Evolutionary conservation across 768 basidiomycete species (phyloP).

Genomic region (Trametes maxima): DNA sequence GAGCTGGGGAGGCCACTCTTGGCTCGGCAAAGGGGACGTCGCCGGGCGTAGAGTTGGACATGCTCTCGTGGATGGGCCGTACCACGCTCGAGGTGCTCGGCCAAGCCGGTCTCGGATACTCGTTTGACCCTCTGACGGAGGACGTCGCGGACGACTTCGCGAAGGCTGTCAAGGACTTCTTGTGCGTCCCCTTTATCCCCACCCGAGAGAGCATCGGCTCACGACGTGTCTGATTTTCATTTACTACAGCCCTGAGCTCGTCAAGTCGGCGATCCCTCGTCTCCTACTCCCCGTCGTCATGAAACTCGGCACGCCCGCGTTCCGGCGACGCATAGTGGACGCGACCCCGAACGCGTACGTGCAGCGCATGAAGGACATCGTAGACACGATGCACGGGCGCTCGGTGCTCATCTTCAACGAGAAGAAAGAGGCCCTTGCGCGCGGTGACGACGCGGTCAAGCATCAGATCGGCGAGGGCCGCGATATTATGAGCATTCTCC

Average conservation of each 20-base stretch:
- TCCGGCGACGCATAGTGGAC: slow-evolving; percentile 25
- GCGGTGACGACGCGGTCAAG: slow-evolving; percentile 23
- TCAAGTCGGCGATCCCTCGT: not conserved
- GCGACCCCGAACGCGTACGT: slow-evolving; percentile 20
- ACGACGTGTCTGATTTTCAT: not conserved
- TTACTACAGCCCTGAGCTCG: slow-evolving; percentile 20
- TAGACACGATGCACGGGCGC: slow-evolving; percentile 26
- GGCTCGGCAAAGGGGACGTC: not conserved
- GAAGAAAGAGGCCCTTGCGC: slow-evolving; percentile 21
- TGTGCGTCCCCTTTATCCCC: slow-evolving; percentile 8
- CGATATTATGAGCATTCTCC: slow-evolving; percentile 35
- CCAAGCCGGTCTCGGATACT: slow-evolving; percentile 29
- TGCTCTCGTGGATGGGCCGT: slow-evolving; percentile 41
- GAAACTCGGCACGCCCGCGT: slow-evolving; percentile 23
- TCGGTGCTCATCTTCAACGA: slow-evolving; percentile 25
- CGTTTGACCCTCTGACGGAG: slow-evolving; percentile 28
- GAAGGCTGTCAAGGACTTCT: slow-evolving; percentile 22
- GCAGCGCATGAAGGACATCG: slow-evolving; percentile 27
- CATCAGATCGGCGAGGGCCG: slow-evolving; percentile 32
- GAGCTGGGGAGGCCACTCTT: not conserved
- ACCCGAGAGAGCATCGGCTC: not conserved
- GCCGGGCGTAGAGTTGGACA: slow-evolving; percentile 20
- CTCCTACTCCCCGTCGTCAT: not conserved
- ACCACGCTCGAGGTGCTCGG: slow-evolving; percentile 45
- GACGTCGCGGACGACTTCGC: slow-evolving; percentile 20